These are phyloP conservation scores for Diutina rugosa DNA, from an alignment of 1,139 yeast species.

Conservation along the genomic window DNA sequence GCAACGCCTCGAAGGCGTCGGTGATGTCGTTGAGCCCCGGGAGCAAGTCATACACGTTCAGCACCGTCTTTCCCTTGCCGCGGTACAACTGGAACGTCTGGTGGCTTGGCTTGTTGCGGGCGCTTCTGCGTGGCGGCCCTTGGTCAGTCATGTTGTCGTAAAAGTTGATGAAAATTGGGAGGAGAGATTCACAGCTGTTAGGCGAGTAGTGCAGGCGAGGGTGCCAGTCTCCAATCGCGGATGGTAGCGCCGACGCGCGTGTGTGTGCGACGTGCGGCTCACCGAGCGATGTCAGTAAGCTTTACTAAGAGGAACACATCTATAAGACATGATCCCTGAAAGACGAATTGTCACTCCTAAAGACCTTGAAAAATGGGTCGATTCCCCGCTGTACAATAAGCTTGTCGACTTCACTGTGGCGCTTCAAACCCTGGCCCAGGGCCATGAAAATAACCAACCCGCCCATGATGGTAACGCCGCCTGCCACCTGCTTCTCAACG, in stretches of 20 bases:
- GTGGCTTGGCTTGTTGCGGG: not conserved
- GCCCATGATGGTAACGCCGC: constrained; percentile 17
- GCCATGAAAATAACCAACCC: constrained; percentile 38
- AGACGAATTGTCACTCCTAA: constrained; percentile 38
- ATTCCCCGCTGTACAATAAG: constrained; percentile 34
- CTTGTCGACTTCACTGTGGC: constrained; percentile 42
- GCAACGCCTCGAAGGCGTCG: constrained; percentile 88
- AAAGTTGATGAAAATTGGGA: not conserved
- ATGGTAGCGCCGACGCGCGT: not conserved
- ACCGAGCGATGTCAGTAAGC: not conserved
- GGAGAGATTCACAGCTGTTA: no score
- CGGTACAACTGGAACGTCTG: constrained; percentile 10
- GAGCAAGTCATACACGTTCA: constrained; percentile 33
- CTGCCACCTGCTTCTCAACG: constrained; percentile 17
- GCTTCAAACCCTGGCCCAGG: constrained; percentile 58
- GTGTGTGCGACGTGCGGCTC: not conserved
- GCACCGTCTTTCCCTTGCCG: constrained; percentile 20
- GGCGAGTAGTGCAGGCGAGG: no score
- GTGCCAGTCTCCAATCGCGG: not conserved
- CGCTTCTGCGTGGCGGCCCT: not conserved
- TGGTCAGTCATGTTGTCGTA: not conserved
- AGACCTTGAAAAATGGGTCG: constrained; percentile 57
- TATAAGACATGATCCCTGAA: not conserved
- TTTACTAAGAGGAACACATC: not conserved
- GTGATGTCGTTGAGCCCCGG: constrained; percentile 89